A percentile compares a stretch with the other conserved stretches of the same genome.
These are phyloP conservation scores for Nyssa sinensis DNA, from an alignment of 148 eudicot genomes.

Conservation along the genomic window DNA sequence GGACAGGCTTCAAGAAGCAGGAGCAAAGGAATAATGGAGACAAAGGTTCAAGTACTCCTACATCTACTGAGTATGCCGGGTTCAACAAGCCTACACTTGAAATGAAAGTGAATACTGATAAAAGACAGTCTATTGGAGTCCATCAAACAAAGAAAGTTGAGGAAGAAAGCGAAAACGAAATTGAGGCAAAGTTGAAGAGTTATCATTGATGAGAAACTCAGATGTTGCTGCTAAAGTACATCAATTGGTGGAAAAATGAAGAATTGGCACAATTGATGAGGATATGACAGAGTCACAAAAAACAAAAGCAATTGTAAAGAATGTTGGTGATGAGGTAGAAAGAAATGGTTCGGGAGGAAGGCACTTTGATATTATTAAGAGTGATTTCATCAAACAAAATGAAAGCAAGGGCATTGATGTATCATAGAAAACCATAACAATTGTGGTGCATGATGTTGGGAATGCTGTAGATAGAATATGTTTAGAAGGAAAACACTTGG, in stretches of 20 bases:
- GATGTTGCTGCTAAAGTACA: constrained; percentile 13
- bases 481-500: constrained; percentile 10
- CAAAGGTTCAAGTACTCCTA: constrained; percentile 25
- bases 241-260: constrained; percentile 36
- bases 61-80: constrained; percentile 23
- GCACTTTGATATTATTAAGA: constrained; percentile 14
- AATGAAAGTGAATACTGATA: constrained; percentile 24
- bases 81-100: constrained; percentile 34
- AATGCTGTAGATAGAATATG: not conserved
- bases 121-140: constrained; percentile 18
- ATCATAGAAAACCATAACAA: constrained; percentile 10
- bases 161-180: constrained; percentile 34
- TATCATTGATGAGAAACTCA: constrained; percentile 7
- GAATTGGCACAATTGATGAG: constrained; percentile 19
- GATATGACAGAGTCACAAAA: constrained; percentile 4
- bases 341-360: constrained; percentile 18
- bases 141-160: constrained; percentile 26
- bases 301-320: constrained; percentile 18
- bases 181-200: constrained; percentile 28
- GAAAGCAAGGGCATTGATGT: constrained; percentile 17
- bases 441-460: not conserved
- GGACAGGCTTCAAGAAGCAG: constrained; percentile 41
- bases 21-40: constrained; percentile 42
- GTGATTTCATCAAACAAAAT: constrained; percentile 11
- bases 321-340: constrained; percentile 13